phyloP scores from a whole-genome alignment of 768 basidiomycete species.

The Pleurotus tuber-regium region DNA sequence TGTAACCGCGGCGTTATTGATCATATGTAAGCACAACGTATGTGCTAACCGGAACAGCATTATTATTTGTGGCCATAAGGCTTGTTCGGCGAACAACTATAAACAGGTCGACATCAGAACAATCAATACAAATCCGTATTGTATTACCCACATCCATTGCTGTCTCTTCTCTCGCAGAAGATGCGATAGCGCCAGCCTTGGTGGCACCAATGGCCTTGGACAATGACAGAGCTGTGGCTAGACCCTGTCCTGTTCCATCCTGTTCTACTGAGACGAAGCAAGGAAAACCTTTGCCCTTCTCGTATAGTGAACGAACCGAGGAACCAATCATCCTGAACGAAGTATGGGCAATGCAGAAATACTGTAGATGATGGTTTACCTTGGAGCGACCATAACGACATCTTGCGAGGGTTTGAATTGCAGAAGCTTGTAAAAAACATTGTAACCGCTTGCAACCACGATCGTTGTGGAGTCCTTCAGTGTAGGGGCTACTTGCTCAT shows the following conservation, averaged over 20 bases:
- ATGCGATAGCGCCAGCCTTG: conserved; percentile 60
- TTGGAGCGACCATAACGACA: conserved; percentile 66
- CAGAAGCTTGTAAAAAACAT: conserved; percentile 59
- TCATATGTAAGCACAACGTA: background rate
- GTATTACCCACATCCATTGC: conserved; percentile 54
- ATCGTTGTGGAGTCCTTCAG: conserved; percentile 48
- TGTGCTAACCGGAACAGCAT: conserved; percentile 49
- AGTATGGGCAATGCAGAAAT: too few species aligned
- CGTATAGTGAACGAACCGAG: conserved; percentile 58
- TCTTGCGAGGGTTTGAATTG: conserved; percentile 51
- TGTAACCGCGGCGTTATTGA: conserved; percentile 17
- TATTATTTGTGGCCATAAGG: conserved; percentile 67
- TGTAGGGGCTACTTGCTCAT: conserved; percentile 46
- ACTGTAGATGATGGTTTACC: too few species aligned
- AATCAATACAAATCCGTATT: background rate
- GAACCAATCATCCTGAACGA: conserved; percentile 61
- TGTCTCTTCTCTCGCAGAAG: conserved; percentile 60
- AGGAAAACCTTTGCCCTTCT: conserved; percentile 59
- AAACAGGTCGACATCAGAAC: background rate
- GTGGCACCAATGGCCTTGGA: conserved; percentile 61
- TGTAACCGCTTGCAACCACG: conserved; percentile 64
- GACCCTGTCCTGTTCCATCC: conserved; percentile 50
- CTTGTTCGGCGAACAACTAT: conserved; percentile 41
- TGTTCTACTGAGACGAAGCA: conserved; percentile 67
- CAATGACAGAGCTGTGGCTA: conserved; percentile 47